Conservation (phyloP, 202 grass and related monocot genomes). For the Panicum virgatum region DNA sequence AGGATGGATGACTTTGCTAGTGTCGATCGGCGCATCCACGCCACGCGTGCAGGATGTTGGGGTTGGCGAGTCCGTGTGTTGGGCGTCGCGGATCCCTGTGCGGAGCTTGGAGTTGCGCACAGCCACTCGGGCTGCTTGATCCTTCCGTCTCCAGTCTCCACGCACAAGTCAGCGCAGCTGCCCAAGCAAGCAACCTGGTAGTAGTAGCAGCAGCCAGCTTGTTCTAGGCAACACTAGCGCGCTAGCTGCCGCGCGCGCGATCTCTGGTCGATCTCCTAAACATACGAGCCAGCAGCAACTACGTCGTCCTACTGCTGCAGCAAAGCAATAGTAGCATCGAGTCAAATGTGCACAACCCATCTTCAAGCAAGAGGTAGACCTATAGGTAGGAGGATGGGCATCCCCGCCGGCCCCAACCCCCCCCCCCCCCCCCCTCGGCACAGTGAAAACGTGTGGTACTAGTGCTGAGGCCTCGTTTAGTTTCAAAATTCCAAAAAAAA, state of each 20-base stretch:
- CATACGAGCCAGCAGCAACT: neutral
- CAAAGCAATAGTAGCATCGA: too few relatives aligned
- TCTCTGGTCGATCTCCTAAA: neutral
- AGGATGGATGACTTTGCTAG: conserved; percentile 34
- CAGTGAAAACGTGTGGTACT: neutral
- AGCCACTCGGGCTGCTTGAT: neutral
- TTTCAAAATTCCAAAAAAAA: too few relatives aligned
- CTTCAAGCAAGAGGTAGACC: neutral
- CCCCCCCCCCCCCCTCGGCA: neutral
- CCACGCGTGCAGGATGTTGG: conserved; percentile 41
- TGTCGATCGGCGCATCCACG: conserved; percentile 20
- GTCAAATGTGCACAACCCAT: neutral
- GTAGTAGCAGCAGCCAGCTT: neutral
- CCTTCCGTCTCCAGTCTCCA: neutral
- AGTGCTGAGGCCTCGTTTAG: too few relatives aligned
- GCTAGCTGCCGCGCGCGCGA: neutral
- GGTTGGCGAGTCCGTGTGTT: conserved; percentile 46
- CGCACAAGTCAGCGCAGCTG: neutral
- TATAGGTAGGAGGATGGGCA: neutral
- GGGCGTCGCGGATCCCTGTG: conserved; percentile 38
- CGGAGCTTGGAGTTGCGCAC: neutral
- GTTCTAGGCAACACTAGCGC: neutral
- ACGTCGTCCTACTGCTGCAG: neutral
- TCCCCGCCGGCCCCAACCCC: neutral
- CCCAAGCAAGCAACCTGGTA: neutral